These are phyloP conservation scores for Cornus suecica DNA, from an alignment of 148 eudicot species.

Conservation along the genomic window DNA sequence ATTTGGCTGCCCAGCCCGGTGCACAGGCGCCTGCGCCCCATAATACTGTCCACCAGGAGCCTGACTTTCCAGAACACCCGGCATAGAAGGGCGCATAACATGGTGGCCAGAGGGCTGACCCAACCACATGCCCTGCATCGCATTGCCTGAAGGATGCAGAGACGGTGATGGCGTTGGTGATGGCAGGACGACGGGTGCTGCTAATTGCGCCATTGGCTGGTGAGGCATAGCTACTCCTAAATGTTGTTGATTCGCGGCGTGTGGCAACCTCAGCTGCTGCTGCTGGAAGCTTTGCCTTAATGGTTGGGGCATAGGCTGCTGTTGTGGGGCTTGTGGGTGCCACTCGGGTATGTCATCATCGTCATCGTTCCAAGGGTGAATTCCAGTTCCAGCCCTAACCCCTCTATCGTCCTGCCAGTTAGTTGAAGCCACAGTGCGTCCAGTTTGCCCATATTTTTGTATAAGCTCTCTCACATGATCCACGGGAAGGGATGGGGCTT, in stretches of 20 bases:
- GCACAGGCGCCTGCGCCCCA: slow-evolving; percentile 11
- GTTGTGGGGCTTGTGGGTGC: slow-evolving; percentile 51
- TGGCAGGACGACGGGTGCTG: slow-evolving; percentile 5
- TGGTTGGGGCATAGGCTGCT: slow-evolving; percentile 6
- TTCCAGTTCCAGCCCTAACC: slow-evolving; percentile 26
- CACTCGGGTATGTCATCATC: slow-evolving; percentile 96
- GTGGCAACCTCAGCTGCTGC: slow-evolving; percentile 20
- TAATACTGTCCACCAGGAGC: slow-evolving; percentile 23
- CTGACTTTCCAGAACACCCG: slow-evolving; percentile 10
- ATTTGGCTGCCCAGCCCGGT: slow-evolving; percentile 18
- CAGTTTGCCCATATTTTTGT: slow-evolving; percentile 75
- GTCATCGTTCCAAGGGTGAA: slow-evolving; percentile 66
- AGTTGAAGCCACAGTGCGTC: slow-evolving; percentile 3
- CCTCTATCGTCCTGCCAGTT: slow-evolving; percentile 11
- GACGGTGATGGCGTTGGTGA: slow-evolving; percentile 30
- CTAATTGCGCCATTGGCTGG: not conserved
- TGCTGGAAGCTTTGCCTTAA: slow-evolving; percentile 13
- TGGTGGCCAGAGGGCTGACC: slow-evolving; percentile 18
- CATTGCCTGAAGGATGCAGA: slow-evolving; percentile 31
- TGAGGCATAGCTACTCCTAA: not conserved
- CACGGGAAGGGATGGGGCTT: slow-evolving; percentile 34
- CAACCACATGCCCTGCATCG: slow-evolving; percentile 37
- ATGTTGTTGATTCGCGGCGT: slow-evolving; percentile 19
- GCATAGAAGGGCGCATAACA: slow-evolving; percentile 8
- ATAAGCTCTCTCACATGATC: slow-evolving; percentile 75